Evolutionary conservation across 2,329 filamentous ascomycete species (phyloP).

Genomic region (Claviceps sorghi): DNA sequence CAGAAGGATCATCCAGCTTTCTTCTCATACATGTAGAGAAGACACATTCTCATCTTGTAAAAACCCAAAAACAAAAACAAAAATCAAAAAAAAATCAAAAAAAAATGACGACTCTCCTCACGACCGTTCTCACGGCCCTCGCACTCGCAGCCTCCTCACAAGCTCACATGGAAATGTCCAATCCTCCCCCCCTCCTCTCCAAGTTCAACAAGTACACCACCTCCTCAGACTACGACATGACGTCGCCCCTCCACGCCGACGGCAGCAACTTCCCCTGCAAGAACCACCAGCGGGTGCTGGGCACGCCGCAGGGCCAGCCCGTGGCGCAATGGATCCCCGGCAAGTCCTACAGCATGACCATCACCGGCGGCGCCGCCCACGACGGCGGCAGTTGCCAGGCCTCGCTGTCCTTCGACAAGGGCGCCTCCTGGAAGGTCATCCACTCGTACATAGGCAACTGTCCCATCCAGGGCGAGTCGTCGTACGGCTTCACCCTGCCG

Average conservation of each 20-base stretch:
- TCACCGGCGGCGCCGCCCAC: conserved; percentile 38
- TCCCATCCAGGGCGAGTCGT: conserved; percentile 14
- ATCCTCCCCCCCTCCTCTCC: conserved; percentile 37
- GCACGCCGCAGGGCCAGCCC: conserved; percentile 32
- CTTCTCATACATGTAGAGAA: too few relatives aligned
- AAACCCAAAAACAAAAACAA: neutral
- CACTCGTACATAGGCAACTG: conserved; percentile 21
- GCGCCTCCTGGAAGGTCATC: conserved; percentile 40
- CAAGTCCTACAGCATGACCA: conserved; percentile 33
- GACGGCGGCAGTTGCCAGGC: conserved; percentile 49
- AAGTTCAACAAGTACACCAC: conserved; percentile 34
- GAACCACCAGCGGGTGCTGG: conserved; percentile 37
- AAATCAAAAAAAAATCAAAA: too few relatives aligned
- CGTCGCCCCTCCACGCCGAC: conserved; percentile 43
- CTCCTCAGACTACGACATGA: conserved; percentile 57
- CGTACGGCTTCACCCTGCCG: conserved; percentile 38
- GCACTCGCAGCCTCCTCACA: neutral
- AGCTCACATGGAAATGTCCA: conserved; percentile 44
- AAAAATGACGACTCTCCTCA: neutral
- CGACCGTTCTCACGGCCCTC: neutral
- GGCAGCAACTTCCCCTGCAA: conserved; percentile 67
- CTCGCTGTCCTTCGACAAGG: conserved; percentile 45
- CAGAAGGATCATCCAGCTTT: too few relatives aligned
- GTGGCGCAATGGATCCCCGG: conserved; percentile 43
- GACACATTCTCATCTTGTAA: too few relatives aligned